Evolutionary conservation across 2,329 filamentous ascomycete genomes (phyloP).

Genomic region (Dothistroma pini): DNA sequence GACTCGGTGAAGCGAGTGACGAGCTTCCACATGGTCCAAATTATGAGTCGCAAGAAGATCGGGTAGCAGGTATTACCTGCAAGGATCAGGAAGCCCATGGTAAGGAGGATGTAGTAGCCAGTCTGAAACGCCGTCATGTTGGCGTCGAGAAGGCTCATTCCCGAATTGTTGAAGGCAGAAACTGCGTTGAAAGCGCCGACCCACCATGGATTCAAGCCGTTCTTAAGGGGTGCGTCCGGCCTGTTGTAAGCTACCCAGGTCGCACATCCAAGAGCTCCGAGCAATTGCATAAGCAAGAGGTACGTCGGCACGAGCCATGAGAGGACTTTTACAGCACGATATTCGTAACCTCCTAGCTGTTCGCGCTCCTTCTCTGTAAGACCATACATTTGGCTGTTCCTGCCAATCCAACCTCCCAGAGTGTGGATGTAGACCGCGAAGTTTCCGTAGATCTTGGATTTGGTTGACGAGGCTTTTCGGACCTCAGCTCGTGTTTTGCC

Average conservation of each 20-base stretch:
- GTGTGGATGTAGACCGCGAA: constrained; percentile 20
- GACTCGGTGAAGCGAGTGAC: constrained; percentile 35
- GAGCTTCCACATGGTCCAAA: constrained; percentile 55
- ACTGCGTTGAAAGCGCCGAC: constrained; percentile 64
- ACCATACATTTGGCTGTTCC: constrained; percentile 55
- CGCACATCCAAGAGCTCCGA: constrained; percentile 57
- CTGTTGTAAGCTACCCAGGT: constrained; percentile 57
- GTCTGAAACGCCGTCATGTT: constrained; percentile 62
- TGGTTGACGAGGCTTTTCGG: neutral
- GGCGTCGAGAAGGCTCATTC: constrained; percentile 63
- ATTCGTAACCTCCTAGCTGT: constrained; percentile 60
- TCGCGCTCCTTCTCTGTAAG: constrained; percentile 54
- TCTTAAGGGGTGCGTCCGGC: constrained; percentile 47
- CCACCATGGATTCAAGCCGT: constrained; percentile 65
- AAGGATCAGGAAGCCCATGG: constrained; percentile 44
- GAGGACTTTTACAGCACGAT: constrained; percentile 59
- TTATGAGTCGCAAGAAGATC: constrained; percentile 53
- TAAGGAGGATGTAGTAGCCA: constrained; percentile 45
- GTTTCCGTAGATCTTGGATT: constrained; percentile 5
- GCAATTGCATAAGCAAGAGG: constrained; percentile 56
- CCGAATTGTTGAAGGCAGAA: constrained; percentile 69
- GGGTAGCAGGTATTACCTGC: constrained; percentile 58
- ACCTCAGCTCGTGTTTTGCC: neutral
- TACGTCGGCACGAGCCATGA: constrained; percentile 60
- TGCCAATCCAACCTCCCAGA: constrained; percentile 28